phyloP scores from a whole-genome alignment of 345 rosid genomes.

The Citrus hindsii region DNA sequence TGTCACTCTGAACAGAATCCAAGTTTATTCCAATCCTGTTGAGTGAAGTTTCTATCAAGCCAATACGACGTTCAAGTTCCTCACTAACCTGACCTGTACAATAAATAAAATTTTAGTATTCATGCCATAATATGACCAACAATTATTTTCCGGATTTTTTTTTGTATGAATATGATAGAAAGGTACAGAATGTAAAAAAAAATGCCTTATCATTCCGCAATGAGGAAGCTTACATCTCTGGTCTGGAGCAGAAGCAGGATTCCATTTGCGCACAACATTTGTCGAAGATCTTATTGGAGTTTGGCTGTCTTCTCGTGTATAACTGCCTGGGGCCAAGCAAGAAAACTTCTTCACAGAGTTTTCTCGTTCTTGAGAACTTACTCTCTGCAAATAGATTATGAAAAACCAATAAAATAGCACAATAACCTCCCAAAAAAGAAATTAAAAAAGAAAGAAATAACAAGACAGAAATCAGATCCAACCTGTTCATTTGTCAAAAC shows the following conservation, averaged over 20 bases:
- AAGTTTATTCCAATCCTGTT: conserved; percentile 74
- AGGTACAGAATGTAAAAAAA: not conserved
- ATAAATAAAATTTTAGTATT: conserved; percentile 1
- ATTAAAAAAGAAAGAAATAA: not conserved
- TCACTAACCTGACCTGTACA: conserved; percentile 59
- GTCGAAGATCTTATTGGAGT: conserved; percentile 50
- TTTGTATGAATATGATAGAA: not conserved
- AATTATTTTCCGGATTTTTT: not conserved
- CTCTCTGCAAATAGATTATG: conserved; percentile 49
- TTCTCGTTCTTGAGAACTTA: conserved; percentile 68
- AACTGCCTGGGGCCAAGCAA: conserved; percentile 44
- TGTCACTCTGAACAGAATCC: conserved; percentile 78
- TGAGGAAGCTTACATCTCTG: conserved; percentile 43
- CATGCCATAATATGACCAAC: not conserved
- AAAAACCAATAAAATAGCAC: not conserved
- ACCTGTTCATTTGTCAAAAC: conserved; percentile 60
- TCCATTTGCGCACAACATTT: conserved; percentile 56
- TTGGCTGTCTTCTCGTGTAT: conserved; percentile 61
- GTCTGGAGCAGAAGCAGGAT: conserved; percentile 38
- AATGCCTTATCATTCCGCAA: not conserved
- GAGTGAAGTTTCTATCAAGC: conserved; percentile 70
- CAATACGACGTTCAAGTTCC: conserved; percentile 69
- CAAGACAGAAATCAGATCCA: conserved; percentile 11
- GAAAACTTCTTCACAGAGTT: conserved; percentile 45
- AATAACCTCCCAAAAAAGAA: not conserved